Evolutionary conservation across 2,329 filamentous ascomycete genomes (phyloP), one percentile per base, ranked within the genome.

Genomic region (Amesomyces nigricolor): DNA sequence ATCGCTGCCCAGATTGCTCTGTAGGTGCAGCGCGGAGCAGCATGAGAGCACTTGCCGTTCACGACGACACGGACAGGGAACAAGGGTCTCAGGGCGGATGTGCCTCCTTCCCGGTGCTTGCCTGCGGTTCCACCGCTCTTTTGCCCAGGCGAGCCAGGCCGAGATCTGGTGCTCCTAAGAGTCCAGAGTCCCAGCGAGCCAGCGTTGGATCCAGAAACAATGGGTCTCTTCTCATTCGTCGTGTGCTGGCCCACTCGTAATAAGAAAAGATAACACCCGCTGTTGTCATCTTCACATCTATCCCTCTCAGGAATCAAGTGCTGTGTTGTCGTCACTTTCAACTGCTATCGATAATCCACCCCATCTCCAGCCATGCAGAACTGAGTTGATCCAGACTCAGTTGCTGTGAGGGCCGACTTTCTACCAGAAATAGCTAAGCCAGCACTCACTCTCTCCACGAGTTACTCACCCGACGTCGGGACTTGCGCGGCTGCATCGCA

Each of bases 51-150:
- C 32, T 60, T 61, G 56, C 60, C 60, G 53, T 59, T 61, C 58
- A 58, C 37, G 58, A 47, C 43, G 26, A 42, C 26, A 40, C 40
- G 22, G 32, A 16, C 49, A 48, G 44, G 60, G 57, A 54, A 44
- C 48, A 35, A 51, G 58, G 58, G 51, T 55, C 52, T 35, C 29
- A 51, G 40, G 51, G 55, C 52, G 51, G 52, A 53, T 45, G 49
- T 57, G 50, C 57, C 50, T 54, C 57, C 58, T 49, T 51, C 43
- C 47, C 47, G 42, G 26, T 44, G 47, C 44, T 32, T 38, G 37
- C 51, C 47, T 39, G 35, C 45, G 59, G 60, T 48, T 60, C 62
- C 62, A 64, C 62, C 61, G 62, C 62, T 61, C 58, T 64, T 58
- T 56, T 59, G 59, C 58, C 56, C 51, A 53, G 50, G 45, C 59